These are phyloP conservation scores for Flaveria trinervia DNA, from an alignment of 129 eudicot species.

Conservation along the genomic window DNA sequence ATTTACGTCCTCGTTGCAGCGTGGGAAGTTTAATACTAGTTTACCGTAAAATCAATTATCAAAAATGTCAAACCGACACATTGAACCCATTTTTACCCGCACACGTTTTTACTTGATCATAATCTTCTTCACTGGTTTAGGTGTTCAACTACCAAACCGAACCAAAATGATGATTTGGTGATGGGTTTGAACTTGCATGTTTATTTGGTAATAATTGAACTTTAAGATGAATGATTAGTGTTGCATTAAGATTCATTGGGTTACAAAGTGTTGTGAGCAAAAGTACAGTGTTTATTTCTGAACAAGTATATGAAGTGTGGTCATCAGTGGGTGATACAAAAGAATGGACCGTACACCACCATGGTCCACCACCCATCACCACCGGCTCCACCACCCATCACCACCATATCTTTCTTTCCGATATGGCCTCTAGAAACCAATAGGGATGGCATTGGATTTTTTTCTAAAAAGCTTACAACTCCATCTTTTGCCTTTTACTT, in stretches of 20 bases:
- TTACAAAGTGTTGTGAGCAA: background rate
- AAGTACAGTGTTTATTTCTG: conserved; percentile 25
- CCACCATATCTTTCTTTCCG: conserved; percentile 13
- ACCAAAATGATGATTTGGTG: too few species aligned
- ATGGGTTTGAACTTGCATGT: too few species aligned
- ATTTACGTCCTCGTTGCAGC: too few species aligned
- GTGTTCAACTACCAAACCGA: too few species aligned
- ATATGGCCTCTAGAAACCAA: conserved; percentile 26
- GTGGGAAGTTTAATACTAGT: too few species aligned
- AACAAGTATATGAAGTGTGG: conserved; percentile 25
- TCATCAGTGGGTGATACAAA: conserved; percentile 19
- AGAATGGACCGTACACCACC: conserved; percentile 21
- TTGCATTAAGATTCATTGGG: background rate
- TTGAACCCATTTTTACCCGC: too few species aligned
- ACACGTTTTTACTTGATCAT: too few species aligned
- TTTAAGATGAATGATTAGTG: too few species aligned
- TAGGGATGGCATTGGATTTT: conserved; percentile 32
- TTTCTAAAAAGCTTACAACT: conserved; percentile 7
- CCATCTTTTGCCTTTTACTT: conserved; percentile 22
- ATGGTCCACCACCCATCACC: conserved; percentile 29
- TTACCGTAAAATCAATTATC: too few species aligned
- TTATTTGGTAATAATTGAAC: too few species aligned
- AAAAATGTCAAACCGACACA: too few species aligned
- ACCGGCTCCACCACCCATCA: conserved; percentile 32
- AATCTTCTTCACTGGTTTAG: too few species aligned